Evolutionary conservation across 305 asterid genomes (phyloP).

Genomic region (Fraxinus albicans): DNA sequence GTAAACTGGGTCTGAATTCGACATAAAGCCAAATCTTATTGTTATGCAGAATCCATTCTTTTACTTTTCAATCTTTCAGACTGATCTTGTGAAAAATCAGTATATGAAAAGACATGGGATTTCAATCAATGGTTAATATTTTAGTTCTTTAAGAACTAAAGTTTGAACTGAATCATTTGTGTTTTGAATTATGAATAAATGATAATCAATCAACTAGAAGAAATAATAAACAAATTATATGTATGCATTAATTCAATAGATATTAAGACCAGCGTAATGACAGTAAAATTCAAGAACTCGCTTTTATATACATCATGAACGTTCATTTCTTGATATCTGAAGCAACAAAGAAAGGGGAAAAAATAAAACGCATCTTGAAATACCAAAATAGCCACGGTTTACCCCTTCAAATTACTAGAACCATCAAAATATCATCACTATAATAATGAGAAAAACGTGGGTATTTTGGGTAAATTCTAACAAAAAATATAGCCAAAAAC

Average conservation of each 20-base stretch:
- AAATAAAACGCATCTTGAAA: neutral
- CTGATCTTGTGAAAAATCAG: neutral
- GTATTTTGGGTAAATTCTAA: conserved; percentile 39
- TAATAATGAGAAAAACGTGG: conserved; percentile 44
- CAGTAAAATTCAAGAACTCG: neutral
- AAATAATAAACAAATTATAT: neutral
- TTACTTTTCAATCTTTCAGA: neutral
- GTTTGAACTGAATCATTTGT: neutral
- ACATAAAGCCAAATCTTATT: neutral
- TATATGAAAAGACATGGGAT: neutral
- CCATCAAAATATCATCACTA: neutral
- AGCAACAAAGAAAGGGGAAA: neutral
- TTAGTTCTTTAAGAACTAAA: neutral
- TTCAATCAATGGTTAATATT: neutral
- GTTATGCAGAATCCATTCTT: neutral
- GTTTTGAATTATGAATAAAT: neutral
- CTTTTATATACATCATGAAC: conserved; percentile 34
- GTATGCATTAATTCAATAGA: neutral
- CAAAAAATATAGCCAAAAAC: neutral
- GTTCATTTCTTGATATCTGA: conserved; percentile 16
- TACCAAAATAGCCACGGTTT: conserved; percentile 63
- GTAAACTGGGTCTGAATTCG: neutral
- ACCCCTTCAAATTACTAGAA: conserved; percentile 17
- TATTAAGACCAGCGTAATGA: neutral
- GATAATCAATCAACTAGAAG: neutral